Conservation (phyloP, 352 stramenopile species). For the Discostella stelligera region DNA sequence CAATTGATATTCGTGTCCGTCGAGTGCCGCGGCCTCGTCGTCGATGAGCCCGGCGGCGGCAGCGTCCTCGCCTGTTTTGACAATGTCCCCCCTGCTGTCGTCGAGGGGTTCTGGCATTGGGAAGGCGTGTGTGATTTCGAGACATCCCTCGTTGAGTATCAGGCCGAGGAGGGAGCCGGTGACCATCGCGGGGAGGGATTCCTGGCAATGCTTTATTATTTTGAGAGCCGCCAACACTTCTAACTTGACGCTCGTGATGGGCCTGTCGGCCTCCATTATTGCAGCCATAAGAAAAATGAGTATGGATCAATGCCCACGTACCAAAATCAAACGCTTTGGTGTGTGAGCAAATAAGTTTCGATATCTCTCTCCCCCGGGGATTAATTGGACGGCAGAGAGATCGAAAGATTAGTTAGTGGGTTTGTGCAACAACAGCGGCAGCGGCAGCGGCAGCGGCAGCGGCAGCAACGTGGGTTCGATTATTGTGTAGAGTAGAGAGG, state of each 20-base stretch:
- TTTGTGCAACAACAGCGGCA: no score
- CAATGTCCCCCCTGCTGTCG: conserved; percentile 51
- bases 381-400: background rate
- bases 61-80: conserved; percentile 77
- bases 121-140: conserved; percentile 98
- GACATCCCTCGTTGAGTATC: conserved; percentile 85
- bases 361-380: background rate
- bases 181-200: conserved; percentile 91
- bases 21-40: conserved; percentile 63
- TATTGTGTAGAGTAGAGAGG: no score
- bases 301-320: background rate
- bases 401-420: background rate
- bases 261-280: conserved; percentile 60
- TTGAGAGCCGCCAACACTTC: conserved; percentile 82
- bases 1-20: conserved; percentile 93
- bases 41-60: conserved; percentile 74
- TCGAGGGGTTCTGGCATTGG: conserved; percentile 85
- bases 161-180: conserved; percentile 95
- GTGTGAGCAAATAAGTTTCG: background rate
- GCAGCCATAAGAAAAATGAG: conserved; percentile 48
- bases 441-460: no score
- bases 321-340: background rate
- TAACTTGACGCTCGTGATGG: conserved; percentile 74
- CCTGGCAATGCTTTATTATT: conserved; percentile 97
- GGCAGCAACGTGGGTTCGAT: no score